Conservation (phyloP, 23 red algal species). For the Chondrus crispus region DNA sequence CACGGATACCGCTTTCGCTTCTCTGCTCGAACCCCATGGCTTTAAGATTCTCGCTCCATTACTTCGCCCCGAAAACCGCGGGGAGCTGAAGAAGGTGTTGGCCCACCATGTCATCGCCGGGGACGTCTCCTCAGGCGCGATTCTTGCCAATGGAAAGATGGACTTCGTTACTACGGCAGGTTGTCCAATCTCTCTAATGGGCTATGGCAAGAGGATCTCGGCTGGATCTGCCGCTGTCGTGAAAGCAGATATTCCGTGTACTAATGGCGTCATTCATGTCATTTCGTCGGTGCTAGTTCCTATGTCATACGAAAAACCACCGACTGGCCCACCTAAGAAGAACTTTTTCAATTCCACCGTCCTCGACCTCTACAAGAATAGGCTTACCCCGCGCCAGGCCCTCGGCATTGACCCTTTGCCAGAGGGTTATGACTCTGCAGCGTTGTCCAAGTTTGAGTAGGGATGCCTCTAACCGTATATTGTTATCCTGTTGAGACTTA, state of each 20-base stretch:
- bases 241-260: constrained; percentile 52
- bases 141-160: background rate
- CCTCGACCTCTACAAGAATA: constrained; percentile 25
- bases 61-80: constrained; percentile 66
- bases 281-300: constrained; percentile 52
- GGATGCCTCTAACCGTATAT: background rate
- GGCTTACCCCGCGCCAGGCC: constrained; percentile 50
- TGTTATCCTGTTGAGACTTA: too few relatives aligned
- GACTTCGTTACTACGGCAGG: constrained; percentile 16
- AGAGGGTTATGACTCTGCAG: background rate
- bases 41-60: constrained; percentile 24
- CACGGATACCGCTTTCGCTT: constrained; percentile 51
- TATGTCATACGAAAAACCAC: constrained; percentile 8
- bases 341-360: constrained; percentile 51
- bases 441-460: background rate
- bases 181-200: constrained; percentile 31
- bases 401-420: constrained; percentile 65
- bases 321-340: background rate
- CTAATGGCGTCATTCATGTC: constrained; percentile 73
- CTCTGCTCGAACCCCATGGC: constrained; percentile 56
- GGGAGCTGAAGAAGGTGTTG: constrained; percentile 50
- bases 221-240: constrained; percentile 59
- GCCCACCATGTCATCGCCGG: constrained; percentile 49
- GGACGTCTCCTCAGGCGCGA: background rate
- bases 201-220: constrained; percentile 60